A percentile compares a stretch with the other conserved stretches of the same genome.
Conservation (phyloP, 2,329 filamentous ascomycete genomes). For the Acrocalymma vagum region DNA sequence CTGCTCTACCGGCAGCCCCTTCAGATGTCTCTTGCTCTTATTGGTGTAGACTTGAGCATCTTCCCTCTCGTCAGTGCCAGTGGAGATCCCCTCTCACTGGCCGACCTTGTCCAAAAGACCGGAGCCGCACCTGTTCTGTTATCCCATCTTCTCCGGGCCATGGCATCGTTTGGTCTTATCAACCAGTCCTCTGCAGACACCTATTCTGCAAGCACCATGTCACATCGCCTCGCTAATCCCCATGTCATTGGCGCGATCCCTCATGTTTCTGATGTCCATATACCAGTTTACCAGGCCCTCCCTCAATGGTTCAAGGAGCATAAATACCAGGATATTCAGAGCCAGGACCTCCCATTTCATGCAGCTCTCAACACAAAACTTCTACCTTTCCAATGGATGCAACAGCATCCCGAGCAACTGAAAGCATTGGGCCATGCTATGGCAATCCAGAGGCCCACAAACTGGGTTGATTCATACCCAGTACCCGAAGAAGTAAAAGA, state of each 20-base stretch:
- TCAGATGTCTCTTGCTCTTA: conserved; percentile 30
- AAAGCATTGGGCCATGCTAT: conserved; percentile 36
- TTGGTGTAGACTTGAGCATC: conserved; percentile 28
- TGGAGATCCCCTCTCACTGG: conserved; percentile 13
- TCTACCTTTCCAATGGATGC: conserved; percentile 38
- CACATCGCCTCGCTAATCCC: conserved; percentile 32
- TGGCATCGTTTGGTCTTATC: conserved; percentile 41
- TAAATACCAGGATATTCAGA: conserved; percentile 31
- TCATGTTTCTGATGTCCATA: conserved; percentile 30
- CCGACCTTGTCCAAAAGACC: conserved; percentile 27
- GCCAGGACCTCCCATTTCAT: conserved; percentile 38
- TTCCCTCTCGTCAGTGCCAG: conserved; percentile 24
- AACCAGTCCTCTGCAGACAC: conserved; percentile 33
- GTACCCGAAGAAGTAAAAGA: conserved; percentile 18
- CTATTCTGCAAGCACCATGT: conserved; percentile 39
- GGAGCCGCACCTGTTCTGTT: conserved; percentile 35
- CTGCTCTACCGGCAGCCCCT: conserved; percentile 20
- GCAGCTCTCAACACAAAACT: conserved; percentile 32
- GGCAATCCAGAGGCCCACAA: conserved; percentile 27
- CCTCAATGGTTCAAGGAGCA: conserved; percentile 41
- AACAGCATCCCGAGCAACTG: conserved; percentile 33
- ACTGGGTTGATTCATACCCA: conserved; percentile 32
- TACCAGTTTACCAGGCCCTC: conserved; percentile 29
- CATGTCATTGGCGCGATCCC: conserved; percentile 34
- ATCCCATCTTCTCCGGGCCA: conserved; percentile 42